Evolutionary conservation across 768 basidiomycete genomes (phyloP), one percentile per base, ranked within the genome.

Genomic region (Butyriboletus loyo): DNA sequence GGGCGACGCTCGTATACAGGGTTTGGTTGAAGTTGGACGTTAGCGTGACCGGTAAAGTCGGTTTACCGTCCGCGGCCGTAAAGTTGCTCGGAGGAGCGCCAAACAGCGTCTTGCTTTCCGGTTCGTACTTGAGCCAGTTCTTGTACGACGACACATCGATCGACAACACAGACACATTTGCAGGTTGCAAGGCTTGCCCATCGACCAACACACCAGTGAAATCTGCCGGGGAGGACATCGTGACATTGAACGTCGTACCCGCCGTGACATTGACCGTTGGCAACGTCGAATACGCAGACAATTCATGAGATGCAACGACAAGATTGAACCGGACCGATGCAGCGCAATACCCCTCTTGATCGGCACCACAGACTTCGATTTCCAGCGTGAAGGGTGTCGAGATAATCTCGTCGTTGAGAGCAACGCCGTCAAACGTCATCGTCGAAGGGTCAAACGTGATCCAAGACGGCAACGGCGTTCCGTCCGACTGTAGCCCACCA

Each of bases 351-450:
- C 90, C 91, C 59, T 79, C 75, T 56, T 81, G 76, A 59, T 92
- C 90, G 40, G 89, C 86, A 5, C 80, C 90, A 60, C 81, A 77
- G 22, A 97, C 70, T 28, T 73, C 68, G 25, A 95, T 72, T 9
- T 79, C 64, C 52, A 86, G 66, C 7, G 71, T 64, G 27, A 68
- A 66, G 2, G 79, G 80, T 7, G 72, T 72, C 25, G 67, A 46
- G n/a, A 72, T 53, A 17, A 61, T 60, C 36, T 72, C 63, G 28
- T 77, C 69, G 47, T 66, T 42, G 2, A 94, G 95, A 4, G 86
- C 79, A 21, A 88, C 78, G 10, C 95, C 95, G 56, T 87, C 79
- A 46, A 97, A 81, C 3, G 93, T 93, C 50, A 89, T 70, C 15
- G 79, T 79, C 19, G 73, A 58, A 13, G 82, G 65, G 68, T 92